Base-by-base conservation (phyloP, 805 yeast species). In the Millerago galiae region DNA sequence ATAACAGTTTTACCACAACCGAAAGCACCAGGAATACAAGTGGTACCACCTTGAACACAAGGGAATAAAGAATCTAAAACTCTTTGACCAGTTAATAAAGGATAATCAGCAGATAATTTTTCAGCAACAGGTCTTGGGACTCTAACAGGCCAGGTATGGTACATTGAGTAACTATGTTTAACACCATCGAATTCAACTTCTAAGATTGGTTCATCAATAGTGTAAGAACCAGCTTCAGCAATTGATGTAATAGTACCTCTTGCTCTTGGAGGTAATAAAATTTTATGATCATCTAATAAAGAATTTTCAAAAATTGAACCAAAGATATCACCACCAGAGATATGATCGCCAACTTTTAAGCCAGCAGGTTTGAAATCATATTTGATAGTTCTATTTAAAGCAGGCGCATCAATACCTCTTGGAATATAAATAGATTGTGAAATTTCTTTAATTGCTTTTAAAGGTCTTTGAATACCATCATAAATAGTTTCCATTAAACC, bases 21-120 rank as follows among this genome's bases (percentile, higher is more conserved):
- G 59, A 93, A 93, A 50, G 99, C 99, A 71, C 99, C 99, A 37
- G 99, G 99, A 65, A 93, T 93, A 83, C 99, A 95, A 29, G 99
- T 93, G 32, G 99, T 93, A 74, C 99, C 99, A 72, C 99, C 99
- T 74, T 93, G 99, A 56, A 93, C 99, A 79, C 95, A 85, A 37
- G 99, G 99, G 77, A 93, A 93, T 52, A 93, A 77, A 26, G 99
- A 83, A 68, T 93, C 99, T 66, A 93, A 75, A 40, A 93, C 99
- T 77, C 99, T 86, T 74, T 93, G 99, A 59, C 99, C 99, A 15
- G 99, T 93, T 58, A 93, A 77, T 56, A 93, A 75, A 40, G 99
- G 99, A 66, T 84, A 79, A 68, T 91, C 93, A 34, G 99, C 98
- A 47, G 95, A 71, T 50, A 88, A 70, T 64, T 91, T 89, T 67